phyloP scores from a whole-genome alignment of 345 rosid species.

The Draba incana region DNA sequence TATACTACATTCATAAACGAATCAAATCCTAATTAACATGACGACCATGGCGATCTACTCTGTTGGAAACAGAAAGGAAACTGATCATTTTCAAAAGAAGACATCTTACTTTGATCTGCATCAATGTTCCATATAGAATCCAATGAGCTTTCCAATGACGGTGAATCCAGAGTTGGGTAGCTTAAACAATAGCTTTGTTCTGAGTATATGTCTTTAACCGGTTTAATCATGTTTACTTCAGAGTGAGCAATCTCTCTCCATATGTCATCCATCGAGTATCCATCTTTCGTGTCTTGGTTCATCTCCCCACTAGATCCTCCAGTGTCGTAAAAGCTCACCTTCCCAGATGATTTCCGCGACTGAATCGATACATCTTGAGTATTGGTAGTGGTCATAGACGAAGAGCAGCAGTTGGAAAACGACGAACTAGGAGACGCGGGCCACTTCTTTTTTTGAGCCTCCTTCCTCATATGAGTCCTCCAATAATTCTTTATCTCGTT shows the following conservation, averaged over 20 bases:
- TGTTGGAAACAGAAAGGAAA: slow-evolving; percentile 47
- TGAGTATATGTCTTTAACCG: slow-evolving; percentile 52
- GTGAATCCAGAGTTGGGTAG: slow-evolving; percentile 57
- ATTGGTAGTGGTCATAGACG: slow-evolving; percentile 57
- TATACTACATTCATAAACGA: slow-evolving; percentile 46
- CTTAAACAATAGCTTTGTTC: slow-evolving; percentile 51
- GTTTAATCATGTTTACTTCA: slow-evolving; percentile 54
- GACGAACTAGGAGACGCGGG: slow-evolving; percentile 50
- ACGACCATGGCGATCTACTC: slow-evolving; percentile 44
- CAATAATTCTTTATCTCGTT: slow-evolving; percentile 96
- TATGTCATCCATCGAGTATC: slow-evolving; percentile 76
- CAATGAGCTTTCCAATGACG: slow-evolving; percentile 60
- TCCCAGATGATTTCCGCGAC: slow-evolving; percentile 49
- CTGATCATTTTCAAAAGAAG: slow-evolving; percentile 47
- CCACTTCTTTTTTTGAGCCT: slow-evolving; percentile 75
- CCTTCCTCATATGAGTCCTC: slow-evolving; percentile 91
- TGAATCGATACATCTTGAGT: slow-evolving; percentile 49
- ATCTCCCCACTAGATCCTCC: slow-evolving; percentile 60
- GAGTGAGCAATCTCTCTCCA: slow-evolving; percentile 83
- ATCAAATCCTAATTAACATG: slow-evolving; percentile 56
- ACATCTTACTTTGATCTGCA: slow-evolving; percentile 64
- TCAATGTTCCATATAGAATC: slow-evolving; percentile 73
- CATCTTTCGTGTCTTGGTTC: slow-evolving; percentile 49
- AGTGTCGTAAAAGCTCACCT: slow-evolving; percentile 74
- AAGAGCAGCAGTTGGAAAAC: slow-evolving; percentile 55